Conservation (phyloP, 352 stramenopile genomes). For the Thalassiosira mediterranea region DNA sequence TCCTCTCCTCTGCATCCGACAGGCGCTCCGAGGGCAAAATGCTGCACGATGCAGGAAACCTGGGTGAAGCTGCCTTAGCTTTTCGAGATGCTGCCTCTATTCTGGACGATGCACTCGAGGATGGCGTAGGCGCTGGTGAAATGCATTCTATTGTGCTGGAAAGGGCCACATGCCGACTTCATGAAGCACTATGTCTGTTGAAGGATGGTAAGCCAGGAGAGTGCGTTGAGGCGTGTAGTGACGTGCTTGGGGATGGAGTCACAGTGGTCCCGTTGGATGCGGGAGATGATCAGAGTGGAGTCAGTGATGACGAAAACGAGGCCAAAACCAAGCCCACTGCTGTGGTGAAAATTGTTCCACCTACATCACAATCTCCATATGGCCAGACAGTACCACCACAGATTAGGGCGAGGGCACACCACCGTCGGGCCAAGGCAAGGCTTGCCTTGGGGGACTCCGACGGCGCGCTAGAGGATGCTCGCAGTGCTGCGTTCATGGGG, state of each 20-base stretch:
- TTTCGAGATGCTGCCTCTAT: conserved; percentile 59
- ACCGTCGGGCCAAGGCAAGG: conserved; percentile 72
- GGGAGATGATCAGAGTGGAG: not conserved
- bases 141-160: conserved; percentile 66
- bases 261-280: conserved; percentile 2
- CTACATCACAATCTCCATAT: conserved; percentile 7
- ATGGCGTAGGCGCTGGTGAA: conserved; percentile 9
- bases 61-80: conserved; percentile 40
- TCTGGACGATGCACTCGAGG: conserved; percentile 35
- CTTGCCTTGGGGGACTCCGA: conserved; percentile 57
- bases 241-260: conserved; percentile 57
- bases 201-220: conserved; percentile 60
- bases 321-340: not conserved
- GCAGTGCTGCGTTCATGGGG: conserved; percentile 72
- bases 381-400: conserved; percentile 30
- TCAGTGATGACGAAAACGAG: conserved; percentile 11
- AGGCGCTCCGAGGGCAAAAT: conserved; percentile 55
- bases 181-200: conserved; percentile 77
- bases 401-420: conserved; percentile 64
- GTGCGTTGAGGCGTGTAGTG: conserved; percentile 63
- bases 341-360: conserved; percentile 10
- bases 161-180: conserved; percentile 71
- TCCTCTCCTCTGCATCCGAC: conserved; percentile 30
- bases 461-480: conserved; percentile 69
- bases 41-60: conserved; percentile 63